Base-by-base conservation (phyloP, 1,284 basidiomycete species). In the Ganoderma multipileum region DNA sequence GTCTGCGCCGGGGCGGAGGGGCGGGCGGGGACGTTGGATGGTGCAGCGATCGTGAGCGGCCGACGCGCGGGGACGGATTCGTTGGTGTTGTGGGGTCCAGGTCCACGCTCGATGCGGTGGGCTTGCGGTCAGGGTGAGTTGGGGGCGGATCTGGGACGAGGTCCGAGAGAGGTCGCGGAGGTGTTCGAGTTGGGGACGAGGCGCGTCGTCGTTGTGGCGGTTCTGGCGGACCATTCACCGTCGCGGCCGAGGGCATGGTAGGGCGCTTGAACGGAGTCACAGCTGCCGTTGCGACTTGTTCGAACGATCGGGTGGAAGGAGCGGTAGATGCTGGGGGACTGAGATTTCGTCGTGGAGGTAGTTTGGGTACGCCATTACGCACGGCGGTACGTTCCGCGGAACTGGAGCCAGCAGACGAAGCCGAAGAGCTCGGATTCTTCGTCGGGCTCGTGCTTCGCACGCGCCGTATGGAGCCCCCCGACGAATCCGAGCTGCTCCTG, bases 11-110 rank as follows among this genome's bases (percentile, higher is more conserved):
- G 1, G 79, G 81, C 0, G 80, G 79, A 0, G 86, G 84, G 0
- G 85, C 66, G 0, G 83, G 84, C 0, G 85, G 83, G 11, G 84
- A 79, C 8, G 81, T 77, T 12, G 82, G 77, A 61, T 87, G 82
- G 74, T 89, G 86, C 78, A 91, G 75, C 0, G 87, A 89, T 73
- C 84, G 86, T 26, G 87, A 89, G 5, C 89, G 83, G 62, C 82
- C 82, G 0, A 87, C 79, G 14, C 85, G 82, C 0, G 80, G 75
- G 1, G 79, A 78, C 14, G 79, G 68, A 6, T 81, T 77, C 1
- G 81, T 69, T 36, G 63, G 61, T 28, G 60, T 61, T 61, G 71
- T 58, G 20, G 73, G 73, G 55, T 79, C 77, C 52, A 59, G 41
- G 55, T 73, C 72, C 0, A 67, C 36, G 30, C 68, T 68, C 60